phyloP scores from a whole-genome alignment of 2,329 filamentous ascomycete species.

The Chrysosporium queenslandicum region DNA sequence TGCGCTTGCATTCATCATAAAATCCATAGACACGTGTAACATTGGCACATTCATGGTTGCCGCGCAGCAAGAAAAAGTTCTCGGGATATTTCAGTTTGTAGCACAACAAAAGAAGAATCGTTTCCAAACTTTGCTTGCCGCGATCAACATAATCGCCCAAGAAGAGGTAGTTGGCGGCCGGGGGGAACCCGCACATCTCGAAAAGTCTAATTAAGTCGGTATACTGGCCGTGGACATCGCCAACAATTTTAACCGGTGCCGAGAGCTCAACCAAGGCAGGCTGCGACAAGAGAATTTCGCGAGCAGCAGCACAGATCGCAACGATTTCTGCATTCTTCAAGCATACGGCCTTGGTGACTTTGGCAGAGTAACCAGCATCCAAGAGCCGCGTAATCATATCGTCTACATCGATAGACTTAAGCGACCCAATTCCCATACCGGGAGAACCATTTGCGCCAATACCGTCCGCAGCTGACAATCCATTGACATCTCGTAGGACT shows the following conservation, averaged over 20 bases:
- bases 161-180: slow-evolving; percentile 84
- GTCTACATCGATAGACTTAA: slow-evolving; percentile 88
- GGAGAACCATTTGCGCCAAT: slow-evolving; percentile 40
- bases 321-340: slow-evolving; percentile 96
- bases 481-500: slow-evolving; percentile 43
- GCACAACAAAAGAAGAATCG: slow-evolving; percentile 81
- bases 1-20: slow-evolving; percentile 94
- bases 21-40: slow-evolving; percentile 94
- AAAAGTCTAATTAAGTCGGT: slow-evolving; percentile 94
- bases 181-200: slow-evolving; percentile 96
- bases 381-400: slow-evolving; percentile 93
- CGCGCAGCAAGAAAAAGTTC: slow-evolving; percentile 90
- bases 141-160: slow-evolving; percentile 94
- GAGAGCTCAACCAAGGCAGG: slow-evolving; percentile 85
- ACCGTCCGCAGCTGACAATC: slow-evolving; percentile 23
- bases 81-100: slow-evolving; percentile 97
- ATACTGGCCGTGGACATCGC: slow-evolving; percentile 93
- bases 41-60: slow-evolving; percentile 95
- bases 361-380: slow-evolving; percentile 89
- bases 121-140: slow-evolving; percentile 91
- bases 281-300: slow-evolving; percentile 83
- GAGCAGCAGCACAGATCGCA: slow-evolving; percentile 78
- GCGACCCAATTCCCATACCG: slow-evolving; percentile 71
- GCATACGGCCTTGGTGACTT: slow-evolving; percentile 94
- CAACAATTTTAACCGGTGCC: slow-evolving; percentile 94